Conservation (phyloP, 2,329 filamentous ascomycete species). For the Ceratocystiopsis sp. region DNA sequence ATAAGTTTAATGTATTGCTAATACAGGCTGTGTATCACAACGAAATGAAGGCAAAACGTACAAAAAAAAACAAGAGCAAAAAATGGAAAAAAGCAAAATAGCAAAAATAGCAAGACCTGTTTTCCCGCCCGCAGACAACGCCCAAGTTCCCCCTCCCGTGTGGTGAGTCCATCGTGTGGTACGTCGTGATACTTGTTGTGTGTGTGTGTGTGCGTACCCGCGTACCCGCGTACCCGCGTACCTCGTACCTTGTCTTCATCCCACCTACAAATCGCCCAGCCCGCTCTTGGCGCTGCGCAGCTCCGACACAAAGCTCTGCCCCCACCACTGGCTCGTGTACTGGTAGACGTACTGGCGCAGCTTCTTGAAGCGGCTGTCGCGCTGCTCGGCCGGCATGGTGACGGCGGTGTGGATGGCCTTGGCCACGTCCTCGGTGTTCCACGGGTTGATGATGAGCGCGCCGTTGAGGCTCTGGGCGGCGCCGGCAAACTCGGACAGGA, state of each 20-base stretch:
- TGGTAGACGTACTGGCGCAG: slow-evolving; percentile 91
- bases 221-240: no score
- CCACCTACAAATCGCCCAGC: neutral
- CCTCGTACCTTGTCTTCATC: neutral
- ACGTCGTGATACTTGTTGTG: no score
- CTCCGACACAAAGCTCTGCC: slow-evolving; percentile 78
- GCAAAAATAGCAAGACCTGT: no score
- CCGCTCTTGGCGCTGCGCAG: slow-evolving; percentile 22
- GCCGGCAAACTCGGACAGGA: slow-evolving; percentile 91
- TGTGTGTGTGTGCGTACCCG: no score
- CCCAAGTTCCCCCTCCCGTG: no score
- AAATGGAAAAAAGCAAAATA: no score
- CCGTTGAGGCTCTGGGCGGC: slow-evolving; percentile 90
- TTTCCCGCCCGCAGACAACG: no score
- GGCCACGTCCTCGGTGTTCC: slow-evolving; percentile 93
- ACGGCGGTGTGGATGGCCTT: slow-evolving; percentile 92
- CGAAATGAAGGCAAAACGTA: no score
- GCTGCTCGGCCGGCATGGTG: slow-evolving; percentile 82
- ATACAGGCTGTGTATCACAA: no score
- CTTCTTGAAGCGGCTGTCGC: slow-evolving; percentile 75
- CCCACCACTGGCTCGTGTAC: slow-evolving; percentile 97
- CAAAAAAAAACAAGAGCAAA: no score
- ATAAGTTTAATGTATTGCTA: no score
- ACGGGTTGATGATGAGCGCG: slow-evolving; percentile 88
- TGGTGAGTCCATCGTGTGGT: no score